These are phyloP conservation scores for Amborella trichopoda DNA, from an alignment of 164 flowering plant genomes.

Conservation along the genomic window DNA sequence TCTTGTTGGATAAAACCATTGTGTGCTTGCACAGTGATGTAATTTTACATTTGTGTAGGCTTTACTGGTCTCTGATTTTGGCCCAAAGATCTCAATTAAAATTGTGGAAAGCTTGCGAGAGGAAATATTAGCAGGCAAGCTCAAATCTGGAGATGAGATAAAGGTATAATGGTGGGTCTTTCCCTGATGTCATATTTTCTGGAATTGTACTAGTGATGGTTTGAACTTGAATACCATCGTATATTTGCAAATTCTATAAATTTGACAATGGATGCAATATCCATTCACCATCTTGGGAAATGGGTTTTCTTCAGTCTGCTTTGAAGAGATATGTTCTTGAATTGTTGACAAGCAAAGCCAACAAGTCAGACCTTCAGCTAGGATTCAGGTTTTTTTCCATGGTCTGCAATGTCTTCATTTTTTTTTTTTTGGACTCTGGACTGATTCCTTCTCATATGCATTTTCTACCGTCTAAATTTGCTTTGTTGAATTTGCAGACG, in stretches of 20 bases:
- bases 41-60: constrained; percentile 38
- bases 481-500: constrained; percentile 30
- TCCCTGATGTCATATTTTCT: background rate
- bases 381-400: constrained; percentile 57
- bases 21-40: too few relatives aligned
- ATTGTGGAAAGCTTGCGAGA: constrained; percentile 81
- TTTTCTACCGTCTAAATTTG: too few relatives aligned
- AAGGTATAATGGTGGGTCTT: constrained; percentile 33
- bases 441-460: too few relatives aligned
- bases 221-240: too few relatives aligned
- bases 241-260: too few relatives aligned
- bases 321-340: constrained; percentile 77
- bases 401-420: background rate
- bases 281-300: too few relatives aligned
- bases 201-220: background rate
- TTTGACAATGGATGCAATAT: too few relatives aligned
- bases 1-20: too few relatives aligned
- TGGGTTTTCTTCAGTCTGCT: constrained; percentile 55
- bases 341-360: constrained; percentile 50
- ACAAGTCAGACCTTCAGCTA: constrained; percentile 74
- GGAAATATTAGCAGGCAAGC: constrained; percentile 80
- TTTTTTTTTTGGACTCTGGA: background rate
- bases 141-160: constrained; percentile 87
- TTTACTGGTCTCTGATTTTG: constrained; percentile 87
- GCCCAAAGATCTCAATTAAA: constrained; percentile 80